Evolutionary conservation across 1,284 basidiomycete species (phyloP), one percentile per base, ranked within the genome.

Genomic region (Ceratobasidium sp.): DNA sequence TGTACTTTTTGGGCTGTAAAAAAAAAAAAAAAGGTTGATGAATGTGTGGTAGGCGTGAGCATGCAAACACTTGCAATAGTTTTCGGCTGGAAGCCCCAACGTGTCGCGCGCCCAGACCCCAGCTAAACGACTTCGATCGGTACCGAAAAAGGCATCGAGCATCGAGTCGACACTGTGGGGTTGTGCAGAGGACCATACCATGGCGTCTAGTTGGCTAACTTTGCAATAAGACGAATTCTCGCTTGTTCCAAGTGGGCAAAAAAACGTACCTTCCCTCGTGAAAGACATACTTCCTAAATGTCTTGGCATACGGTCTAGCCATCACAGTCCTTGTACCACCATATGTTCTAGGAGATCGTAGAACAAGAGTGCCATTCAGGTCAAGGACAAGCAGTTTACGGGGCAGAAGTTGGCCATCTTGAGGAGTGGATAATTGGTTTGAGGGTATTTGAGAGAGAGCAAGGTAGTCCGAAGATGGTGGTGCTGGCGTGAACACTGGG

Each of bases 181-280:
- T 78, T 92, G 89, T 0, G 93, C 93, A 0, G 89, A 92, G 75
- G 90, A 92, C 93, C 94, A 95, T 0, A 95, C 86, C 87, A 95
- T 91, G 5, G 89, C 87, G 74, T 94, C 90, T 33, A 93, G 84
- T 87, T 89, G 91, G 21, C 77, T 75, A 54, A 16, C 16, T 11
- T n/a, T 30, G 30, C 23, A 46, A 6, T 54, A 42, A 36, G 40
- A 11, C 16, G 14, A 58, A 12, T 8, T 21, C 9, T 12, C 8
- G 28, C 36, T 21, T 23, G 28, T 30, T 33, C 23, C 2, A 14
- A 5, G 53, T 33, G 2, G 18, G 16, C 9, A 16, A 16, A 16
- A 16, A 54, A 30, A 2, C 25, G 38, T 48, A 71, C 63, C 58
- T 67, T 18, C 81, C 76, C 0, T 82, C 80, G 64, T 87, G 85